phyloP scores from a whole-genome alignment of 2,329 filamentous ascomycete genomes.

The Fusarium sambucinum region DNA sequence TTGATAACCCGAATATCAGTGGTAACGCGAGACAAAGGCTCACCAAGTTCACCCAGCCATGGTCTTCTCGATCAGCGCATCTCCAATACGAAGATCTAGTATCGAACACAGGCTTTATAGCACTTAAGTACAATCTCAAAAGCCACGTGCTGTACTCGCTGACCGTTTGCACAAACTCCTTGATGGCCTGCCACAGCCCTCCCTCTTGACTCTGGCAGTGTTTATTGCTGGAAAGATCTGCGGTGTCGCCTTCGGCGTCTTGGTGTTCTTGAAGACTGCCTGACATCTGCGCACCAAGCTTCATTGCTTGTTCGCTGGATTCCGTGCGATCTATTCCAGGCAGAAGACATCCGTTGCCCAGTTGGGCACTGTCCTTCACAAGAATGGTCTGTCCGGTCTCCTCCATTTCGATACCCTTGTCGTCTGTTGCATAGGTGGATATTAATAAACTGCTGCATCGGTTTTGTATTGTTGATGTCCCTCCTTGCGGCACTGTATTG shows the following conservation, averaged over 20 bases:
- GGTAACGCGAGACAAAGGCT: constrained; percentile 48
- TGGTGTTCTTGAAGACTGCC: constrained; percentile 48
- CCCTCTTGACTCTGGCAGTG: background rate
- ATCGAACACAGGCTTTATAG: constrained; percentile 57
- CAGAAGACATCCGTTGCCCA: background rate
- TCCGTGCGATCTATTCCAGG: constrained; percentile 4
- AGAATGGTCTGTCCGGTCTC: background rate
- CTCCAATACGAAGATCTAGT: constrained; percentile 53
- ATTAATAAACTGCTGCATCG: constrained; percentile 45
- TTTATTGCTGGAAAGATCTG: constrained; percentile 45
- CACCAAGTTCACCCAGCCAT: constrained; percentile 44
- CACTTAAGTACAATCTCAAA: constrained; percentile 52
- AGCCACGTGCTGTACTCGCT: constrained; percentile 25
- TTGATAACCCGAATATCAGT: constrained; percentile 41
- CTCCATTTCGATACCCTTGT: background rate
- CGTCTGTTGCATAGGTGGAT: constrained; percentile 43
- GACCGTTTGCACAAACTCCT: constrained; percentile 20
- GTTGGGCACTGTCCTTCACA: background rate
- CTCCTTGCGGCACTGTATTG: constrained; percentile 1
- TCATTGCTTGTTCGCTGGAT: constrained; percentile 12
- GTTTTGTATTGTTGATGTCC: constrained; percentile 1
- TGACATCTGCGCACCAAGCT: constrained; percentile 37
- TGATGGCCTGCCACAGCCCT: constrained; percentile 28
- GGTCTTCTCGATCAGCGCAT: constrained; percentile 40
- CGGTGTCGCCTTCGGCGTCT: constrained; percentile 48